These are phyloP conservation scores for Cercospora sesami DNA, from an alignment of 2,329 filamentous ascomycete species.

Conservation along the genomic window DNA sequence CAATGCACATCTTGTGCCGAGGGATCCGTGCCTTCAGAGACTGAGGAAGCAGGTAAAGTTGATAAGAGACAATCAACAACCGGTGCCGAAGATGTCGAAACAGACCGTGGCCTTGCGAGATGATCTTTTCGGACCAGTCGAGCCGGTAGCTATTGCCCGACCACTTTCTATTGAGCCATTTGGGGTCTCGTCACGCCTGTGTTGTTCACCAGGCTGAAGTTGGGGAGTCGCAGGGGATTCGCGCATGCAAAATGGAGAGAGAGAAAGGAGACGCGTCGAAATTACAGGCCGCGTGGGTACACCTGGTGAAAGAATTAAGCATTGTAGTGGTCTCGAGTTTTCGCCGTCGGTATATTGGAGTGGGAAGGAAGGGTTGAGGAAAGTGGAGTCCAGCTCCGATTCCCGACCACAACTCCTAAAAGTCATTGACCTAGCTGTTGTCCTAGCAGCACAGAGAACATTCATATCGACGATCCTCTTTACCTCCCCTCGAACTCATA, in stretches of 20 bases:
- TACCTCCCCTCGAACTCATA: constrained; percentile 23
- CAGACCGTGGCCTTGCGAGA: not conserved
- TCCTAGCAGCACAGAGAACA: not conserved
- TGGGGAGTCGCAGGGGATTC: not conserved
- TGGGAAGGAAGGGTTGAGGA: not conserved
- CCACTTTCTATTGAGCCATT: not conserved
- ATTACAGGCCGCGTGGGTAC: not conserved
- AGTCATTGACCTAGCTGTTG: not conserved
- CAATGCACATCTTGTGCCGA: not conserved
- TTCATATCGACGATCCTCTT: not conserved
- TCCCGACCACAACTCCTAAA: not conserved
- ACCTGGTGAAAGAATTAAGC: not conserved
- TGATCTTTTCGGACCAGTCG: not conserved
- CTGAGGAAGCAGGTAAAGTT: not conserved
- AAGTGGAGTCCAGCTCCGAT: not conserved
- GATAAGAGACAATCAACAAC: not conserved
- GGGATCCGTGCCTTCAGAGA: not conserved
- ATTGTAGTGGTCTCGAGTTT: not conserved
- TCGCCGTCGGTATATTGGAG: not conserved
- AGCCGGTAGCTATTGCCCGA: not conserved
- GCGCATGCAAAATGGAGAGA: not conserved
- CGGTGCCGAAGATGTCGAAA: not conserved
- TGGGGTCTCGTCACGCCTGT: not conserved
- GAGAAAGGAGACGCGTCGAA: no score
- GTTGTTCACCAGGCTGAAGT: not conserved